Evolutionary conservation across 495 filamentous ascomycete species (phyloP).

Genomic region (Lepidopterella palustris): DNA sequence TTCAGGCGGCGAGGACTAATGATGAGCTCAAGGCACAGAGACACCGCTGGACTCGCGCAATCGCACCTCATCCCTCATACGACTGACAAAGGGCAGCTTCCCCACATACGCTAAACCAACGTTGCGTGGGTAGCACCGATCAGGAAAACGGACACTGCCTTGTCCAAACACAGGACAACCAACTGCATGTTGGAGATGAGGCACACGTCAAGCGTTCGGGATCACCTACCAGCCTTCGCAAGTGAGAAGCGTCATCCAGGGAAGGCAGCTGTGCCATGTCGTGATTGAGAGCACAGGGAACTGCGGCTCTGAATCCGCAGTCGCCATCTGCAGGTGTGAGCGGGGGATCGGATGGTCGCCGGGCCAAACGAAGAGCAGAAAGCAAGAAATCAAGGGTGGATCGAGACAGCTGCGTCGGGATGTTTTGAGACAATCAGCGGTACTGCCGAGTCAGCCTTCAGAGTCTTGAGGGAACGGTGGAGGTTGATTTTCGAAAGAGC

Average conservation of each 20-base stretch:
- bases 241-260: background rate
- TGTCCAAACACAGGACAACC: background rate
- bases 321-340: background rate
- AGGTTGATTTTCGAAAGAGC: background rate
- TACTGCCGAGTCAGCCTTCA: background rate
- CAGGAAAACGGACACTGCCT: background rate
- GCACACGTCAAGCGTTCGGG: background rate
- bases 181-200: background rate
- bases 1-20: background rate
- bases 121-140: background rate
- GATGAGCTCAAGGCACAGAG: background rate
- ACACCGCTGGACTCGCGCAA: background rate
- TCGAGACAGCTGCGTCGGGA: background rate
- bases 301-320: background rate
- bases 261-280: background rate
- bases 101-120: background rate
- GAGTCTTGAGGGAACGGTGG: background rate
- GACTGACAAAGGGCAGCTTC: background rate
- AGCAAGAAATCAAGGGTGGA: background rate
- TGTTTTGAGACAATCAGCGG: background rate
- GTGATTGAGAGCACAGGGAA: slow-evolving; percentile 1
- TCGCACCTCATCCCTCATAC: background rate
- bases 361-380: background rate
- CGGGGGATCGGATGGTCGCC: background rate
- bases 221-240: background rate